phyloP scores from a whole-genome alignment of 176 grass and related monocot species.

The Coix lacrymajobi region DNA sequence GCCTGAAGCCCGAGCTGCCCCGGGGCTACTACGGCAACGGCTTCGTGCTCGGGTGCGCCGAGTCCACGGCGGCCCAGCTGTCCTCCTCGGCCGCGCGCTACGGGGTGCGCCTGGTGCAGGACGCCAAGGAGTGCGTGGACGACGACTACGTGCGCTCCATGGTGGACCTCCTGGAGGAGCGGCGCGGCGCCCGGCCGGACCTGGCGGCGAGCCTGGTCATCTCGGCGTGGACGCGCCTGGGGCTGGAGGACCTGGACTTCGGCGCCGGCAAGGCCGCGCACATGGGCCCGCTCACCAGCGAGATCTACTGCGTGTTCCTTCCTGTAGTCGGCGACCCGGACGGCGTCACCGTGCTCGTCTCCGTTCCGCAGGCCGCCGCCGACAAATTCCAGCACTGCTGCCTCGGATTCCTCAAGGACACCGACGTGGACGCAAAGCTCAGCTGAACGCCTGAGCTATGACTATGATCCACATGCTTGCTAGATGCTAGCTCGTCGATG shows the following conservation, averaged over 20 bases:
- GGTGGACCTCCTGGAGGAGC: slow-evolving; percentile 78
- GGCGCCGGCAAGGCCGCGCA: slow-evolving; percentile 54
- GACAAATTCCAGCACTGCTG: slow-evolving; percentile 61
- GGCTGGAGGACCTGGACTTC: slow-evolving; percentile 85
- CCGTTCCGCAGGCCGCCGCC: slow-evolving; percentile 53
- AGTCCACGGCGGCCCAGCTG: slow-evolving; percentile 53
- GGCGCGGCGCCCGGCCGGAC: slow-evolving; percentile 46
- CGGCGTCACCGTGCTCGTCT: slow-evolving; percentile 68
- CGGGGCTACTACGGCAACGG: slow-evolving; percentile 83
- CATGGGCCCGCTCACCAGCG: slow-evolving; percentile 93
- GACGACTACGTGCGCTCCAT: slow-evolving; percentile 65
- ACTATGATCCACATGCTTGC: not conserved
- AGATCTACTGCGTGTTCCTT: slow-evolving; percentile 90
- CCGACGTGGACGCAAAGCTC: not conserved
- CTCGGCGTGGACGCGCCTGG: slow-evolving; percentile 78
- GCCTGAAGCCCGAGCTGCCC: slow-evolving; percentile 60
- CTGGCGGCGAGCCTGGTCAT: slow-evolving; percentile 77
- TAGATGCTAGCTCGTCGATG: not conserved
- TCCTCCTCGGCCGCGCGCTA: not conserved
- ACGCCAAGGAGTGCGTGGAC: slow-evolving; percentile 62
- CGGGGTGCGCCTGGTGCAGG: slow-evolving; percentile 58
- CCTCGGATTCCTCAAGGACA: slow-evolving; percentile 12
- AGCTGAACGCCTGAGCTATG: not conserved
- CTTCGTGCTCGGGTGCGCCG: slow-evolving; percentile 86
- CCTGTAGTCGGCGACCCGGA: slow-evolving; percentile 58